Evolutionary conservation across 352 stramenopile species (phyloP), one percentile per base, ranked within the genome.

Genomic region (Elongisporangium undulatum): DNA sequence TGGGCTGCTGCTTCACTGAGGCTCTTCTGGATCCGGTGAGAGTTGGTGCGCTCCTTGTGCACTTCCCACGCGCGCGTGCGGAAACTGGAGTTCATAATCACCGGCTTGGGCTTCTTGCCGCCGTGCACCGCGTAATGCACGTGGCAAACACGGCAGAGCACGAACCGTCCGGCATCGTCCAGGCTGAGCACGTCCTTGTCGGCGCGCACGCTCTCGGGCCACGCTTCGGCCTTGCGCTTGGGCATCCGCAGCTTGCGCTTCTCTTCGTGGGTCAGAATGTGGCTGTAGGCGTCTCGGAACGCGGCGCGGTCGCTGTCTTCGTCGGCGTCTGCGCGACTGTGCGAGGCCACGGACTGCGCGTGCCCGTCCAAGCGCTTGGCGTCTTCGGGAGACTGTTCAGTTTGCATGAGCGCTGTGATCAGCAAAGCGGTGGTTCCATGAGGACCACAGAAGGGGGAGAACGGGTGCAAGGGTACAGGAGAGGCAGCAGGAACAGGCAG

Each of bases 51-150:
- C 22, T 83, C 71, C 56, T 83, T 83, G 64, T 83, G 74, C 24
- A 83, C 74, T 56, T 83, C 74, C 74, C 74, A 83, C 49, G 74
- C 74, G 45, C 74, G 68, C 20, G 71, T 80, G 53, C 74, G 74
- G 55, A 83, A 83, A 41, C 71, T 68, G 29, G 74, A 83, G 60
- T 83, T 83, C 74, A 83, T 83, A 55, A 83, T 80, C 48, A 83
- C 74, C 0, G 74, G 74, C 53, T 83, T 83, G 49, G 74, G 74
- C 50, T 83, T 83, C 66, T 83, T 83, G 49, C 74, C 74, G 45
- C 74, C 74, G 51, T 83, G 74, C 20, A 83, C 69, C 9, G 74
- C 74, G 51, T 81, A 83, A 66, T 83, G 71, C 19, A 80, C 69
- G 56, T 83, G 74, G 58, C 74, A 83, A 26, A 83, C 74, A 38